Evolutionary conservation across 2,329 filamentous ascomycete genomes (phyloP).

Genomic region (Hypoxylon sp.): DNA sequence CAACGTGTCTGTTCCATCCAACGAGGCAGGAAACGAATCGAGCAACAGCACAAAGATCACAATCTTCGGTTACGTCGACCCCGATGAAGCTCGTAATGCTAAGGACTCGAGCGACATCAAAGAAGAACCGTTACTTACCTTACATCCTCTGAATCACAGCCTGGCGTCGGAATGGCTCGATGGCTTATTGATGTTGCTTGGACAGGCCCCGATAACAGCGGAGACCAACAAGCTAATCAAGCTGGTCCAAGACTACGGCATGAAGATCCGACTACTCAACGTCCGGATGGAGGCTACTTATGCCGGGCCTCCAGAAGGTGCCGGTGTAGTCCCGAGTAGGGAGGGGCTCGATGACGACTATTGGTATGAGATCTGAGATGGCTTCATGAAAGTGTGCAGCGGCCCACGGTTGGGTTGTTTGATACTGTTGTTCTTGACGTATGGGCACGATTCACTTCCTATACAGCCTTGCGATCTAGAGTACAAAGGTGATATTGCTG

Average conservation of each 20-base stretch:
- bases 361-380: constrained; percentile 81
- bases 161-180: constrained; percentile 97
- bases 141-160: constrained; percentile 84
- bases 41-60: constrained; percentile 86
- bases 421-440: neutral
- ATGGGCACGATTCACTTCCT: constrained; percentile 7
- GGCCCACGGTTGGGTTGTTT: neutral
- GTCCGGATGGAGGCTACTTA: constrained; percentile 86
- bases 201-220: constrained; percentile 95
- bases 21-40: constrained; percentile 64
- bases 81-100: constrained; percentile 57
- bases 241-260: constrained; percentile 88
- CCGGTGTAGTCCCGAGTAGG: constrained; percentile 82
- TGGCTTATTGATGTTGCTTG: constrained; percentile 92
- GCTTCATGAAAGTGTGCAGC: neutral
- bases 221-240: constrained; percentile 93
- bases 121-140: constrained; percentile 84
- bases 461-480: constrained; percentile 18
- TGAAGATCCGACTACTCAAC: constrained; percentile 94
- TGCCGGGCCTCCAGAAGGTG: constrained; percentile 76
- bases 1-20: constrained; percentile 80
- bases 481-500: constrained; percentile 20
- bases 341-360: constrained; percentile 93
- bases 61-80: constrained; percentile 79
- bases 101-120: constrained; percentile 60